Base-by-base conservation (phyloP, 2,329 filamentous ascomycete species). In the Aspergillus sp. region DNA sequence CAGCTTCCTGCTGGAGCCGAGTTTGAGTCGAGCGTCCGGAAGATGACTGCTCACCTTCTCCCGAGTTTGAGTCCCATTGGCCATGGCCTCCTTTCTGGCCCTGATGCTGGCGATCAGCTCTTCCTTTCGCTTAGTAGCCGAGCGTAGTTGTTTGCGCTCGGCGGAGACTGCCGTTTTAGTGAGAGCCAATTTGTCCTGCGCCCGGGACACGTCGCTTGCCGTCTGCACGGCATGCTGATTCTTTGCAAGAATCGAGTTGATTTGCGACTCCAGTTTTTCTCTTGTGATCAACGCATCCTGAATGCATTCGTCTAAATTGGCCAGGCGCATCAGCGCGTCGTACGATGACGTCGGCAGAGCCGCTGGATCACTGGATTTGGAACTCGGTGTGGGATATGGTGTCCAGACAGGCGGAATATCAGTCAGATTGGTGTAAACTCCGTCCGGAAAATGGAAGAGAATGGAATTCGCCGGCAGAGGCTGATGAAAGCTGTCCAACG, bases 281-380 rank as follows among this genome's bases (percentile, higher is more conserved):
- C 91, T 87, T 0, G 92, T 96, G 1, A 88, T 86, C 9, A 97
- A 80, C 1, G 93, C 93, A 76, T 98, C 94, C 73, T 96, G 92
- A 25, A 97, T 91, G 58, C 93, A 96, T 73, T 91, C 91, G 65
- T 97, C 92, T 17, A 98, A 83, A 61, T 93, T 97, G 6, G 91
- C 89, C 11, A 98, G 83, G 63, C 91, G 89, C 89, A 97, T 94
- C 22, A 98, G 82, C 2, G 91, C 87, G 71, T 92, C 93, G 75
- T 96, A 97, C 0, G 93, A 93, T 0, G 92, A 93, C 0, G 90
- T 93, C 0, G 85, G 72, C n/a, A 85, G 80, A 0, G 85, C 74
- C 2, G 80, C 68, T 1, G 82, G 76, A 6, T 83, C 82, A 25
- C 85, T 79, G 55, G 69, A 75, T 11, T 75, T 72, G 4, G 72